phyloP scores from a whole-genome alignment of 345 rosid genomes.

The Reutealis trisperma region DNA sequence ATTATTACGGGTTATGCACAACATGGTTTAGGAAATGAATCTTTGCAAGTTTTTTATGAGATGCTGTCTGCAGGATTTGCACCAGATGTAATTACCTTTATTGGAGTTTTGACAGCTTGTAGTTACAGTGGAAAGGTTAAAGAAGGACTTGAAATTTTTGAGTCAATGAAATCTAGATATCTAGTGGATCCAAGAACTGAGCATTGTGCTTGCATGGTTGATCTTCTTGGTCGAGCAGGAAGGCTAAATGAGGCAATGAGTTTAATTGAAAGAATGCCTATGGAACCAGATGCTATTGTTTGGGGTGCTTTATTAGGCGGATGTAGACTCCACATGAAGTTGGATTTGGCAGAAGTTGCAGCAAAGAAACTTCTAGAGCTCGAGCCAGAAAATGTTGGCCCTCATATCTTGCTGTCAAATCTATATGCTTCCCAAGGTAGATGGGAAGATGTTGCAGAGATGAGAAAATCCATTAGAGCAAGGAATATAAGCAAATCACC shows the following conservation, averaged over 20 bases:
- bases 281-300: not conserved
- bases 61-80: too few species aligned
- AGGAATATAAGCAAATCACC: not conserved
- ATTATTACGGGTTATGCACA: too few species aligned
- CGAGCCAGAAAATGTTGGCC: not conserved
- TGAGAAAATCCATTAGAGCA: not conserved
- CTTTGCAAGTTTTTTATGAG: too few species aligned
- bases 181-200: not conserved
- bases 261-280: too few species aligned
- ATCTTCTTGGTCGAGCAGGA: not conserved
- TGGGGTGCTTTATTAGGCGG: not conserved
- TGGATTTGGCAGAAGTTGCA: not conserved
- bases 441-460: not conserved
- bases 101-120: too few species aligned
- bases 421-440: not conserved
- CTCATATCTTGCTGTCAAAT: too few species aligned
- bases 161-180: too few species aligned
- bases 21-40: too few species aligned
- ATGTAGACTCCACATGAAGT: not conserved
- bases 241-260: not conserved
- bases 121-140: too few species aligned
- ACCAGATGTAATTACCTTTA: too few species aligned
- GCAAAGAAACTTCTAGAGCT: not conserved
- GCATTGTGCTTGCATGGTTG: not conserved
- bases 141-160: too few species aligned